Evolutionary conservation across 2,329 filamentous ascomycete species (phyloP), one percentile per base, ranked within the genome.

Genomic region (Aspergillus eucalypticola): DNA sequence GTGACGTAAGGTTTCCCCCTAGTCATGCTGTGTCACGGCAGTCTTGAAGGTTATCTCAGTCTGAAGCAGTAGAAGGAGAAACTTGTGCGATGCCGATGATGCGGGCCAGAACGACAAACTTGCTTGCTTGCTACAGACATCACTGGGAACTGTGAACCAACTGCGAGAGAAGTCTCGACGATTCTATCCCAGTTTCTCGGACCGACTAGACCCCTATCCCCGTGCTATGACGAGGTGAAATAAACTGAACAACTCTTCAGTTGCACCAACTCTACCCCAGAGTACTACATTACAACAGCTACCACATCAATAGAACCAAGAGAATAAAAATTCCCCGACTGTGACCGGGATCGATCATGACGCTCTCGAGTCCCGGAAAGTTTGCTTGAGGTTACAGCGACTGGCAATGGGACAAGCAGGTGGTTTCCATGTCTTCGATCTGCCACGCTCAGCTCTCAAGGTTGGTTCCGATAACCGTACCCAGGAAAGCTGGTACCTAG

Each of bases 1-100:
- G 54, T 65, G 61, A 65, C 63, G 63, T 65, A 65, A 59, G 55
- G 46, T 29, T 50, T 27, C n/a, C 46, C 46, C 46, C 46, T 50
- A 50, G 46, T 50, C 25, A 27, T 50, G 46, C 46, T 29, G 46
- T 50, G 46, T 50, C 46, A 50, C 46, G 25, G 46, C 46, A 8
- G 23, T 50, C 8, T 29, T 50, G 46, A 50, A 50, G 46, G 46
- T 50, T 50, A 50, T 50, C 46, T 50, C 46, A 29, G 46, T 32
- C 46, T 32, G 46, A 50, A 50, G 46, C 46, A 17, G 25, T 29
- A 29, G 27, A 11, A 29, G 15, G 27, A 50, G 23, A 4, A 29
- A 32, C 46, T 32, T 17, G 46, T 49, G 46, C n/a, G 15, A 50
- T 27, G 15, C 25, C 17, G 19, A 44, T 19, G 17, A 44, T 44